Base-by-base conservation (phyloP, 148 eudicot species). In the Rhododendron ferrugineum region DNA sequence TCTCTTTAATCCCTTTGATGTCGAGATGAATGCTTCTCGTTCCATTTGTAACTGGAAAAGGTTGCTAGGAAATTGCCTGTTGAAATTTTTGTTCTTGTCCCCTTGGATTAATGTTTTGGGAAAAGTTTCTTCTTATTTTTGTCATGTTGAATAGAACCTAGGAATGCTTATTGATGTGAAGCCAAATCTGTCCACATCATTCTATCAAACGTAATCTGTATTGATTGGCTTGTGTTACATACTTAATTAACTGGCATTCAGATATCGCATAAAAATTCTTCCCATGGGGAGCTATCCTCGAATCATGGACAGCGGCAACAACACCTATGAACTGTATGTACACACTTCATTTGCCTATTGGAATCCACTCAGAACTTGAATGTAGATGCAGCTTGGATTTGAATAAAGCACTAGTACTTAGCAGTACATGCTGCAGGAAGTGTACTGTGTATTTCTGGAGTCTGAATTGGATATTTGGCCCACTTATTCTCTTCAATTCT, bases 281-380 rank as follows among this genome's bases (percentile, higher is more conserved):
- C 98, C 98, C 7, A 95, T 97, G 98, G 99, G 99, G 58, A 95
- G 99, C 86, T 97, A 97, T 89, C 98, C 99, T 85, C 94, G 96
- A 84, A 92, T 97, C 42, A 93, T 93, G 96, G 99, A 97, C 89
- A 92, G 89, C 86, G 90, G 91, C 93, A 94, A 92, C 93, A 97
- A 89, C 91, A 92, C 93, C 73, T 97, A 94, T 84, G 99, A 97
- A 74, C 90, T 97, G 99, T 97, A 94, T 92, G 99, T 89, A 83
- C 46, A 85, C 30, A 32, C 47, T 23, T 44, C 32, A 56, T 56
- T 81, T 54, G 79, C 20, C 36, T 8, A 15, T 83, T 18, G 50
- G 68, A 20, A 84, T 74, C 74, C 30, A 73, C 40, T 36, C 1
- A 18, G 42, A 30, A 34, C 54, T 83, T 5, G 6, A 20, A 49